A percentile compares a stretch with the other conserved stretches of the same genome.
Conservation (phyloP, 768 basidiomycete genomes). For the Pisolithus microcarpus region DNA sequence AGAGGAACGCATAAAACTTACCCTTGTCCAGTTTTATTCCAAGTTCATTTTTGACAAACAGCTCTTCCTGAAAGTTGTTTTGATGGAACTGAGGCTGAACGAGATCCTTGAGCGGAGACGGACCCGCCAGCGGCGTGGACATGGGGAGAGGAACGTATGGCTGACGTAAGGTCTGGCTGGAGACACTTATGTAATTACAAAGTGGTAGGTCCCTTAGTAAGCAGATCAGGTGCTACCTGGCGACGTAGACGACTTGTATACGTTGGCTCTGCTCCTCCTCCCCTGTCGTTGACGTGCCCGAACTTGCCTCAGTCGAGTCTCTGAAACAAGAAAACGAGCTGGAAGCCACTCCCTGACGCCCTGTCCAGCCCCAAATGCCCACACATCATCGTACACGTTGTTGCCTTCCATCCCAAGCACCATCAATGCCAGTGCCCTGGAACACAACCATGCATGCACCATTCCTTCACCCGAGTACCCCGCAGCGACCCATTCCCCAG, state of each 20-base stretch:
- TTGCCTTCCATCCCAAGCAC: slow-evolving; percentile 36
- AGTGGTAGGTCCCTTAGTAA: too few relatives aligned
- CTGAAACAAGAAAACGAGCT: slow-evolving; percentile 12
- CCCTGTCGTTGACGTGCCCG: not conserved
- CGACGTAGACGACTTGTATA: too few relatives aligned
- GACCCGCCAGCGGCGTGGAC: slow-evolving; percentile 47
- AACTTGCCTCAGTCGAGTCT: slow-evolving; percentile 6
- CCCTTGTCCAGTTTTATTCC: slow-evolving; percentile 91
- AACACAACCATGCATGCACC: slow-evolving; percentile 62
- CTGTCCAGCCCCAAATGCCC: slow-evolving; percentile 15
- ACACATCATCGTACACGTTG: slow-evolving; percentile 10
- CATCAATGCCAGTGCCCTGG: slow-evolving; percentile 54
- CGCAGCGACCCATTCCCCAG: slow-evolving; percentile 68
- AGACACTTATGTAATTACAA: too few relatives aligned
- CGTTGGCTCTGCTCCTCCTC: not conserved
- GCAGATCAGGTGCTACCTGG: too few relatives aligned
- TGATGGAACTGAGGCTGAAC: slow-evolving; percentile 92
- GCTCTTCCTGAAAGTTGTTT: slow-evolving; percentile 78
- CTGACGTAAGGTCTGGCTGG: too few relatives aligned
- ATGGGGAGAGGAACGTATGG: slow-evolving; percentile 6
- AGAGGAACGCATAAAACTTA: slow-evolving; percentile 14
- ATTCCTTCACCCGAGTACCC: slow-evolving; percentile 72
- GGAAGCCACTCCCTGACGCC: slow-evolving; percentile 21
- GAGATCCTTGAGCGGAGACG: slow-evolving; percentile 58
- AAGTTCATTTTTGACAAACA: slow-evolving; percentile 73